Evolutionary conservation across 2,329 filamentous ascomycete genomes (phyloP).

Genomic region (Neospermospora avenae): DNA sequence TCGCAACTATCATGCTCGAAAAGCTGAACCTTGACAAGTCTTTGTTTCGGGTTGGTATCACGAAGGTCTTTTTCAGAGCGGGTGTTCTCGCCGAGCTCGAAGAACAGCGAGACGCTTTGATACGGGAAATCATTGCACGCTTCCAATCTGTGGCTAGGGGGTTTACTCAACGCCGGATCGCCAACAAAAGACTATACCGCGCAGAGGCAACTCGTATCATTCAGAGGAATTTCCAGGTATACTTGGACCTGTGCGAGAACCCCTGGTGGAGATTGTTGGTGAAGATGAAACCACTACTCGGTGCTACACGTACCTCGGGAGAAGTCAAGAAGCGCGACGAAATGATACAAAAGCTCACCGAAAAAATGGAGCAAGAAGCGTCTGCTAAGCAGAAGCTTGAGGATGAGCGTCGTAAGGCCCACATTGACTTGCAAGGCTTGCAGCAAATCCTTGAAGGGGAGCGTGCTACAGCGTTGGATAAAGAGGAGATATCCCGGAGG

Average conservation of each 20-base stretch:
- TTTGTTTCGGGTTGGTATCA: slow-evolving; percentile 89
- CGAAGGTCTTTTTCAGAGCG: slow-evolving; percentile 96
- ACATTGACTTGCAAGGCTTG: slow-evolving; percentile 82
- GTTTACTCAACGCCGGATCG: slow-evolving; percentile 81
- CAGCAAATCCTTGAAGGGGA: slow-evolving; percentile 96
- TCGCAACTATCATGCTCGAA: slow-evolving; percentile 81
- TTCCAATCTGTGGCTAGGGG: slow-evolving; percentile 93
- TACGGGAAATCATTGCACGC: slow-evolving; percentile 86
- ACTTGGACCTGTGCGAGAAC: slow-evolving; percentile 83
- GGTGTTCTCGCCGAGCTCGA: slow-evolving; percentile 95
- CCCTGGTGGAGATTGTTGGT: slow-evolving; percentile 97
- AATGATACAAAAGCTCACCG: slow-evolving; percentile 82
- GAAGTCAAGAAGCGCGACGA: slow-evolving; percentile 96
- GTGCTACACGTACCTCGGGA: slow-evolving; percentile 83
- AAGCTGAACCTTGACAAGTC: slow-evolving; percentile 81
- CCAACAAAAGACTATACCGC: slow-evolving; percentile 89
- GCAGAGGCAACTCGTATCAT: slow-evolving; percentile 94
- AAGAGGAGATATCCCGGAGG: slow-evolving; percentile 98
- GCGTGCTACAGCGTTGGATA: slow-evolving; percentile 90
- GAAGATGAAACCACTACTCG: slow-evolving; percentile 91
- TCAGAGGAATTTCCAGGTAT: slow-evolving; percentile 89
- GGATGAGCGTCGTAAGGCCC: slow-evolving; percentile 83
- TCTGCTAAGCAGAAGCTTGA: slow-evolving; percentile 76
- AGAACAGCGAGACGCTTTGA: slow-evolving; percentile 89
- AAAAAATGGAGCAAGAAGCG: slow-evolving; percentile 75